Conservation (phyloP, 768 basidiomycete species). For the Amanita thiersii region DNA sequence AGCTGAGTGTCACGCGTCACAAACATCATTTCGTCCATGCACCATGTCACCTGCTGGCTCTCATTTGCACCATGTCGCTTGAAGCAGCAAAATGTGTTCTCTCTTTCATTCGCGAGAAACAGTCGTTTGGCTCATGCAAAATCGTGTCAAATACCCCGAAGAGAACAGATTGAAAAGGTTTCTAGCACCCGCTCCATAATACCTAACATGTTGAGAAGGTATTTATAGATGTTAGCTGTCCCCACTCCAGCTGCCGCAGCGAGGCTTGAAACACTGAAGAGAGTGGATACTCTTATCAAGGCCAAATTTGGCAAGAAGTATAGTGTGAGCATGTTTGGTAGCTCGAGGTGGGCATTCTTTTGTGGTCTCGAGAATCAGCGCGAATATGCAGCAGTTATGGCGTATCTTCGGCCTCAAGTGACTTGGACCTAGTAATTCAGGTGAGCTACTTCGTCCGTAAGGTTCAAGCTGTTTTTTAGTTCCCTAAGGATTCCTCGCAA, state of each 20-base stretch:
- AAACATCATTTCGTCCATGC: too few relatives aligned
- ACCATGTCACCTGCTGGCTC: too few relatives aligned
- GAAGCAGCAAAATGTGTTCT: too few relatives aligned
- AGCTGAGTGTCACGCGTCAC: too few relatives aligned
- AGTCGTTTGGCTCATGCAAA: too few relatives aligned
- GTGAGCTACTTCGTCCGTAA: conserved; percentile 22
- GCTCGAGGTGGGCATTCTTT: conserved; percentile 25
- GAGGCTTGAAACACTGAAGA: not conserved
- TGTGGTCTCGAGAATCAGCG: not conserved
- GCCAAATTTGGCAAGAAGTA: conserved; percentile 24
- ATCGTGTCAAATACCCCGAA: not conserved
- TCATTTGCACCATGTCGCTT: too few relatives aligned
- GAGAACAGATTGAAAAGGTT: not conserved
- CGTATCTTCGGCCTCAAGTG: conserved; percentile 29
- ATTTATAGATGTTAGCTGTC: not conserved
- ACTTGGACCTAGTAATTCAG: conserved; percentile 44
- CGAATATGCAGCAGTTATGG: conserved; percentile 26
- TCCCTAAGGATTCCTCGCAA: conserved; percentile 19
- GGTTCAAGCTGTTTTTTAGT: not conserved
- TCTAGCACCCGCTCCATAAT: too few relatives aligned
- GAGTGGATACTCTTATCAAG: conserved; percentile 19
- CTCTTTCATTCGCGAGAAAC: too few relatives aligned
- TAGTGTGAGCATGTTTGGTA: conserved; percentile 37
- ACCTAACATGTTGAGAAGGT: not conserved
- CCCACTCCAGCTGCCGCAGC: not conserved